Conservation (phyloP, 768 basidiomycete species). For the Pluteus cervinus region DNA sequence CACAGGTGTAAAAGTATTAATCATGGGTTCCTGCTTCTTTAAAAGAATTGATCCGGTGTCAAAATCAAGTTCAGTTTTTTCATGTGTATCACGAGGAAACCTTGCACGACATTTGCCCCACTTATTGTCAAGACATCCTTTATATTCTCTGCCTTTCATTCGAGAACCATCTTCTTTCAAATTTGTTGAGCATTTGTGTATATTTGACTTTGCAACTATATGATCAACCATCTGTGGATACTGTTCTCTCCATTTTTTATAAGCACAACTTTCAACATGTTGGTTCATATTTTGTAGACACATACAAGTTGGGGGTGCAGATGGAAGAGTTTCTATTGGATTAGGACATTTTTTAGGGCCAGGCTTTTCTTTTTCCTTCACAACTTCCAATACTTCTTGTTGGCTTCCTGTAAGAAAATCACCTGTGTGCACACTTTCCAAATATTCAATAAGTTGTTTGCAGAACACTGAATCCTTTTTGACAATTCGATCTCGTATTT, state of each 20-base stretch:
- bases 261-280: constrained; percentile 9
- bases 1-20: constrained; percentile 23
- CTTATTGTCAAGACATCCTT: constrained; percentile 11
- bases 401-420: constrained; percentile 22
- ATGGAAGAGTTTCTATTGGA: too few relatives aligned
- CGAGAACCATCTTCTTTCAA: constrained; percentile 11
- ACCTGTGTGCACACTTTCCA: too few relatives aligned
- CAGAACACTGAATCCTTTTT: constrained; percentile 14
- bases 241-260: constrained; percentile 15
- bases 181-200: constrained; percentile 18
- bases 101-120: constrained; percentile 22
- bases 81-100: constrained; percentile 21
- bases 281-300: too few relatives aligned
- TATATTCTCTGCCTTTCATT: constrained; percentile 6
- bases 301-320: too few relatives aligned
- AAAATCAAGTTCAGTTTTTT: constrained; percentile 18
- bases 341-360: too few relatives aligned
- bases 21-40: constrained; percentile 23
- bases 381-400: constrained; percentile 13
- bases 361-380: too few relatives aligned
- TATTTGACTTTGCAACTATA: constrained; percentile 19
- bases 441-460: constrained; percentile 13
- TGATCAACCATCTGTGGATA: constrained; percentile 19
- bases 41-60: constrained; percentile 25
- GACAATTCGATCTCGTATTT: constrained; percentile 22